These are phyloP conservation scores for Schizophyllum commune DNA, from an alignment of 1,284 basidiomycete genomes.

Conservation along the genomic window DNA sequence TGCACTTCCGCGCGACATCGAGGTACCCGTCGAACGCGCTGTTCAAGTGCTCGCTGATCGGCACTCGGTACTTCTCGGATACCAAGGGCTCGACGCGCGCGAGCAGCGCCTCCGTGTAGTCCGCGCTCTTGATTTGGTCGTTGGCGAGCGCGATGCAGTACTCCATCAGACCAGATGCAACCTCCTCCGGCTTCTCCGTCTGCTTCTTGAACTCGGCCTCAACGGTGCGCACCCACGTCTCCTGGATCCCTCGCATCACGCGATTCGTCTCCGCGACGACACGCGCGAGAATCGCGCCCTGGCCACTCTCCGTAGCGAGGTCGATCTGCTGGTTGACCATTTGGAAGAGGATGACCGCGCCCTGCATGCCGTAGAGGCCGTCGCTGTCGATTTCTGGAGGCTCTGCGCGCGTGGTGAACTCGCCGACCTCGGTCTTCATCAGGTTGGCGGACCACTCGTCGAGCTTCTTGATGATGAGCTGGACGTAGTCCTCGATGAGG, in stretches of 20 bases:
- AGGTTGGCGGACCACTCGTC: conserved; percentile 97
- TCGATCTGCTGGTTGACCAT: conserved; percentile 99
- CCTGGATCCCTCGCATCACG: conserved; percentile 88
- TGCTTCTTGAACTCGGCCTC: conserved; percentile 87
- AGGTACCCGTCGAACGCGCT: conserved; percentile 97
- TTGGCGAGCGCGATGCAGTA: conserved; percentile 98
- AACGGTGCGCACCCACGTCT: conserved; percentile 81
- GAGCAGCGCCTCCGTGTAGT: conserved; percentile 85
- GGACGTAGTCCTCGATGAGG: conserved; percentile 94
- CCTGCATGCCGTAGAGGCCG: conserved; percentile 87
- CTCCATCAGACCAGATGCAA: conserved; percentile 85
- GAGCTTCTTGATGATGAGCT: conserved; percentile 89
- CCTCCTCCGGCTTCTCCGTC: conserved; percentile 83
- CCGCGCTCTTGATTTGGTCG: conserved; percentile 95
- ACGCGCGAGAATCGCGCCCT: conserved; percentile 87
- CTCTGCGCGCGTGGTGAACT: conserved; percentile 77
- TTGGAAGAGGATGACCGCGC: conserved; percentile 93
- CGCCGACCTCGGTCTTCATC: conserved; percentile 85
- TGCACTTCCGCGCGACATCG: conserved; percentile 96
- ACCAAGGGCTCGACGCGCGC: conserved; percentile 87
- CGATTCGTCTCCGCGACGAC: conserved; percentile 86
- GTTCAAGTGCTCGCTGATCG: conserved; percentile 84
- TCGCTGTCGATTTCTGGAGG: conserved; percentile 88
- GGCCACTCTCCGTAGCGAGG: conserved; percentile 90
- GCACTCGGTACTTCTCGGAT: conserved; percentile 82